Base-by-base conservation (phyloP, 371 early-diverging fungal genomes). In the Rhizopus arrhizus region DNA sequence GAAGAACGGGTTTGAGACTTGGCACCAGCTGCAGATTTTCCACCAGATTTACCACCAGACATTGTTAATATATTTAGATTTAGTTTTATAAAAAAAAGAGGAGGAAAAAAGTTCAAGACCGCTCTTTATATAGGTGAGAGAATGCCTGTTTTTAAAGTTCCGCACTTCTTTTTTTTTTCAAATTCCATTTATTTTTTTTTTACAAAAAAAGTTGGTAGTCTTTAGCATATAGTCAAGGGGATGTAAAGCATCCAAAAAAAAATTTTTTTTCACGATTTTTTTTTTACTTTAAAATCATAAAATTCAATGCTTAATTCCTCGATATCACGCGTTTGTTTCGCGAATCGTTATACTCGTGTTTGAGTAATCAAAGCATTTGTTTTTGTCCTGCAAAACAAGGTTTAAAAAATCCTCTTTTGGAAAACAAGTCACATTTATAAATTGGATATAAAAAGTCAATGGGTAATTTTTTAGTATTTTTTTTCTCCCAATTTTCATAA, bases 1-100 rank as follows among this genome's bases (percentile, higher is more conserved):
- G 87, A 68, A 35, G 94, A 94, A 70, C 90, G 82, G 57, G 85
- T 78, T 70, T 80, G 85, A 67, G 82, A 74, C 69, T 80, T 75
- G 69, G 82, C 58, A 62, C 81, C 83, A 67, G 84, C 73, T 66
- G 73, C 76, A 70, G 76, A 75, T 50, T 75, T 75, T 61, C 76
- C 76, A 60, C 75, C 75, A 75, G 75, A 75, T 69, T 75, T 75
- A 56, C 75, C 75, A 61, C 75, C 75, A 75, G 76, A 75, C 76
- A 68, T 68, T 57, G 38, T 64, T 64, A 34, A 15, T 12, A 8
- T 15, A 8, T 7, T 15, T 7, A 45, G 46, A 40, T 40, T 40
- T 40, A 12, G 40, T 40, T 13, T 45, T 7, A 45, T 8, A 45
- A 45, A n/a, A 45, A 54, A 36, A 53, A 22, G 16, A 12, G 43